Conservation (phyloP, 2,329 filamentous ascomycete genomes). For the Raffaelea deltoideospora region DNA sequence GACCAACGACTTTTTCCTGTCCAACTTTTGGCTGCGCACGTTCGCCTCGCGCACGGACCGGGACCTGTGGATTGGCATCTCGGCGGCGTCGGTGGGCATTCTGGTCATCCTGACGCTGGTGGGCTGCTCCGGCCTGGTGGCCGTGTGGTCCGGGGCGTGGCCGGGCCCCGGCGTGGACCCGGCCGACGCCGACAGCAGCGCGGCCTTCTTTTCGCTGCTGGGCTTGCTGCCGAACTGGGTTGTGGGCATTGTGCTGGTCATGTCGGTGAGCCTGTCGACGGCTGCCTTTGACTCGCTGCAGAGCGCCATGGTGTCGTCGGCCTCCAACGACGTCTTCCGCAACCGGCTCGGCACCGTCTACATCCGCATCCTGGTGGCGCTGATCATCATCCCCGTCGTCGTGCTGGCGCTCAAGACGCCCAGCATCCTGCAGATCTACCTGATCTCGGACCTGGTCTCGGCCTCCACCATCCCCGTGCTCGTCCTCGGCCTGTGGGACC, state of each 20-base stretch:
- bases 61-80: conserved; percentile 60
- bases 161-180: conserved; percentile 50
- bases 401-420: conserved; percentile 61
- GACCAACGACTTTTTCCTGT: conserved; percentile 79
- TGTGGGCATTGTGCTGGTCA: conserved; percentile 67
- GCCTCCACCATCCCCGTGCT: conserved; percentile 62
- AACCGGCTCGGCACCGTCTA: conserved; percentile 65
- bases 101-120: conserved; percentile 59
- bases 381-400: conserved; percentile 60
- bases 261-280: conserved; percentile 63
- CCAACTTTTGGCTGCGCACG: conserved; percentile 70
- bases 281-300: conserved; percentile 71
- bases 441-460: conserved; percentile 68
- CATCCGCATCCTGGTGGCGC: conserved; percentile 53
- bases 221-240: conserved; percentile 62
- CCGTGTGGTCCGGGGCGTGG: conserved; percentile 63
- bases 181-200: conserved; percentile 37
- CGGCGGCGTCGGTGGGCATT: conserved; percentile 49
- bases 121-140: conserved; percentile 57
- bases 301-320: conserved; percentile 72
- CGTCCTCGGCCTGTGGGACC: conserved; percentile 53
- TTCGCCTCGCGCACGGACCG: conserved; percentile 68
- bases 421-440: conserved; percentile 64
- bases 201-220: conserved; percentile 64
- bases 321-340: conserved; percentile 71